Evolutionary conservation across 2,329 filamentous ascomycete genomes (phyloP), one percentile per base, ranked within the genome.

Genomic region (Aureobasidium sp.): DNA sequence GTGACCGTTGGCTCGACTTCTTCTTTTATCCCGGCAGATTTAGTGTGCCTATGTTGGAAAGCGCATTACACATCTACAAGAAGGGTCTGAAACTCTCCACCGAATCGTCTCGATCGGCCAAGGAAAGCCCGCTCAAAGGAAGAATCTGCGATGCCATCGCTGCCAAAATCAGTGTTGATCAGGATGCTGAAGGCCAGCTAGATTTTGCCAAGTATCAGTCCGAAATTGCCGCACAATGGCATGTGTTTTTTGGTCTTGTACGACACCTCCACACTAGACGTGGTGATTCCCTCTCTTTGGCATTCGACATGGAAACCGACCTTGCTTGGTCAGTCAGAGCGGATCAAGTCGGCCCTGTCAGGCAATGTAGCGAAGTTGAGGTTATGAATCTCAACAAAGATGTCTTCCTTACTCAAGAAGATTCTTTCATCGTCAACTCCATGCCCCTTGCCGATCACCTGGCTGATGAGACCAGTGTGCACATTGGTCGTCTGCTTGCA

Each of bases 11-110:
- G 94, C 77, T 97, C 9, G 81, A 88, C 32, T 88, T 89, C 66
- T 85, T 99, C 62, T 83, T 97, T 68, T 86, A 85, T 63, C 93
- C 94, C 1, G 91, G 90, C 16, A 85, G 88, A 59, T 97, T 95
- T 70, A 88, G 89, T 0, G 82, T 81, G 37, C 81, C 89, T 8
- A 92, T 90, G 0, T 79, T 99, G 15, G 90, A 96, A 72, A 90
- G 91, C 16, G 90, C 92, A 1, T 77, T 97, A 37, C 80, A 83
- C 30, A 89, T 96, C 62, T 97, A 95, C 69, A 87, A 90, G 71
- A 85, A 86, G 66, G 88, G 79, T 3, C 71, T 82, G 11, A 77
- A 77, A 29, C 70, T 77, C 8, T 66, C 74, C 32, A 69, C 70
- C 5, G 67, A 73, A 7, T 61, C 64, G 11, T 55, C 66, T 4